Conservation (phyloP, 495 filamentous ascomycete species). For the Tuber magnatum region DNA sequence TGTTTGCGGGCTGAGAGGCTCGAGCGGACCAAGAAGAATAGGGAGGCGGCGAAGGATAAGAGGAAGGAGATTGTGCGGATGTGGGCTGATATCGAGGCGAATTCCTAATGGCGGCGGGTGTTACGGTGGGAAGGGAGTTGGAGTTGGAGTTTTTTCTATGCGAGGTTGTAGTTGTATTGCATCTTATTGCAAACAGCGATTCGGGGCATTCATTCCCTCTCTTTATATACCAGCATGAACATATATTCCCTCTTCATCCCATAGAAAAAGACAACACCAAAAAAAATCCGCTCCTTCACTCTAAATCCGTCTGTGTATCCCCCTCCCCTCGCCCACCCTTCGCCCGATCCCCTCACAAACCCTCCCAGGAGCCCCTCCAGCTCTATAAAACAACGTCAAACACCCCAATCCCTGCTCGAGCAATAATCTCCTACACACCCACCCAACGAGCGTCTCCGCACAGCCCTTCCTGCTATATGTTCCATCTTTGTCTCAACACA, state of each 20-base stretch:
- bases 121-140: not conserved
- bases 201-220: not conserved
- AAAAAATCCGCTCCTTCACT: no score
- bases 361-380: not conserved
- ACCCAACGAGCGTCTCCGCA: conserved; percentile 11
- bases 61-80: conserved; percentile 59
- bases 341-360: conserved; percentile 14
- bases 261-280: not conserved
- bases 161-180: conserved; percentile 8
- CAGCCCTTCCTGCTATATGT: no score
- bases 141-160: conserved; percentile 1
- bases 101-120: conserved; percentile 45
- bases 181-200: not conserved
- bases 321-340: not conserved
- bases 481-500: not conserved
- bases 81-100: conserved; percentile 79
- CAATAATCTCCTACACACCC: conserved; percentile 7
- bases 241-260: not conserved
- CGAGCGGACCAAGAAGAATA: conserved; percentile 68
- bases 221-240: not conserved
- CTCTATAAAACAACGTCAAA: conserved; percentile 11
- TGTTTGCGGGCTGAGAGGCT: conserved; percentile 74
- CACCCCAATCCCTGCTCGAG: conserved; percentile 5
- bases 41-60: conserved; percentile 62
- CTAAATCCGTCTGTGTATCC: not conserved